Evolutionary conservation across 495 filamentous ascomycete genomes (phyloP), one percentile per base, ranked within the genome.

Genomic region (Baudoinia panamericana): DNA sequence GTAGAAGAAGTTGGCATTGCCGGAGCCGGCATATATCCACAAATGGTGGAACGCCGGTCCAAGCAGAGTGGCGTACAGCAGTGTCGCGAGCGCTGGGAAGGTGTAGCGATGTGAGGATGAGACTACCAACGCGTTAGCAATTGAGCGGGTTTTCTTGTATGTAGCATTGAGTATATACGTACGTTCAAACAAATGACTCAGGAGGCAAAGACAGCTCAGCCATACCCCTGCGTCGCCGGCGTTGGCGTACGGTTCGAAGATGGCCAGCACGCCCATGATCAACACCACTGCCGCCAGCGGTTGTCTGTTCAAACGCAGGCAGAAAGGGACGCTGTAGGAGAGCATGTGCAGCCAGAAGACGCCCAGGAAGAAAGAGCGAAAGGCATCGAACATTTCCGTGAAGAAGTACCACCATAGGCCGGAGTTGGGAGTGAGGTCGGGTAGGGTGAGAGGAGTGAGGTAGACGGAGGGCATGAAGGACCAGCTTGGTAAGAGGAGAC

Each of bases 321-420:
- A 76, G 36, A 93, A 66, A 5, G 78, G 84, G 8, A 96, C 61
- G 0, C 82, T 87, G 59, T 97, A 97, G 27, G 78, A 76, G 2
- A 77, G 76, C 35, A 96, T 67, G 60, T 97, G 92, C 41, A 97
- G 72, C 84, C 92, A 95, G 61, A 97, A 97, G 5, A 96, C 85
- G 16, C 82, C 92, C 2, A 97, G 70, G 69, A 97, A 97, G 67
- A 97, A 96, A 35, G 80, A 78, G 17, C 90, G 76, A 69, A 97
- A 97, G 4, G 85, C 88, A 60, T 97, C 90, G 57, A 97, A 97
- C 75, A 97, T 97, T 63, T 97, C 90, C 51, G 88, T 92, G 63
- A 97, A 96, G 62, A 96, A 97, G 63, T 97, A 97, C 90, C 90
- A 97, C 90, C 90, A 97, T 0, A 97, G 69, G 1, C 90, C 90